Evolutionary conservation across 306 rosid species (phyloP), one percentile per base, ranked within the genome.

Genomic region (Datisca glomerata): DNA sequence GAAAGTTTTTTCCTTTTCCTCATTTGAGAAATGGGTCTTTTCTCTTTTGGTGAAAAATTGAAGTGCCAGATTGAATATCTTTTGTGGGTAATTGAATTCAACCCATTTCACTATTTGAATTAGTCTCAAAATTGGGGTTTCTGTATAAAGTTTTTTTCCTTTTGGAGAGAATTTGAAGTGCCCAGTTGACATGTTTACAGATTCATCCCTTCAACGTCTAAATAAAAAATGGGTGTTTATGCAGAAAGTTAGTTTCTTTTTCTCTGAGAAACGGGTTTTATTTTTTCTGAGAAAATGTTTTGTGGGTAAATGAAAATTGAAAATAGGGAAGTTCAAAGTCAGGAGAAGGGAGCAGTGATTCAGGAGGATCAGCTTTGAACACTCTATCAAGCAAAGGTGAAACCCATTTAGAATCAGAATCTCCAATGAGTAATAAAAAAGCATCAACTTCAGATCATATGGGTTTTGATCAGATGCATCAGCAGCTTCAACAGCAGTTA

Each of bases 281-380:
- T 34, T 46, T 34, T 27, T 28, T 3, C 2, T 45, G 9, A 12
- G 20, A n/a, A n/a, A n/a, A n/a, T n/a, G n/a, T n/a, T n/a, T n/a
- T n/a, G n/a, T n/a, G n/a, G n/a, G n/a, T n/a, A n/a, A n/a, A n/a
- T n/a, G n/a, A n/a, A n/a, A 5, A 4, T 31, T 14, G 9, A 14
- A 5, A 21, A 53, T 67, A 89, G 97, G 93, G 84, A 53, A 66
- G 86, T 58, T 74, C 89, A 28, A 75, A 71, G 50, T 81, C 94
- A 55, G 79, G 79, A 63, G 97, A 81, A 39, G 97, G 83, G 39
- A 83, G 91, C 70, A 76, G 73, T 2, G 97, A 80, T 37, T 82
- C 96, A 49, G 94, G 85, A 49, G 94, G 85, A 49, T 82, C 97
- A 59, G 86, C 73, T 24, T 47, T 71, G 51, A 76, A 79, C 64